Conservation (phyloP, 2,329 filamentous ascomycete species). For the Sporothrix curviconia region DNA sequence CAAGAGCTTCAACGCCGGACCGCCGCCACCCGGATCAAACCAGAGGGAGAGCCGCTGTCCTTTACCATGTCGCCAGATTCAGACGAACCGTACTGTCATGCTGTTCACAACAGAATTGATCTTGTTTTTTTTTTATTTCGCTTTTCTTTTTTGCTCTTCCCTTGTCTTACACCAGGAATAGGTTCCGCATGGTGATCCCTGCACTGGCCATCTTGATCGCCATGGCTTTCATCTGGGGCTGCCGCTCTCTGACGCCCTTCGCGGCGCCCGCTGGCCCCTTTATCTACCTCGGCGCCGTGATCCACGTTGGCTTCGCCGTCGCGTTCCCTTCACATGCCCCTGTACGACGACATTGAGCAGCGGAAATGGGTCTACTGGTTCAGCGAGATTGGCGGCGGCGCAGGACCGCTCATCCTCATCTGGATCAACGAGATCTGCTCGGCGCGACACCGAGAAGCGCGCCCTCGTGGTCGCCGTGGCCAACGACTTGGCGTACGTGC, state of each 20-base stretch:
- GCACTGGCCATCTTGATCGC: slow-evolving; percentile 31
- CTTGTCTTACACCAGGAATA: no score
- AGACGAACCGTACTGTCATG: slow-evolving; percentile 24
- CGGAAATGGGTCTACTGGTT: slow-evolving; percentile 34
- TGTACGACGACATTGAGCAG: slow-evolving; percentile 30
- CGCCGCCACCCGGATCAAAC: slow-evolving; percentile 30
- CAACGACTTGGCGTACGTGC: slow-evolving; percentile 24
- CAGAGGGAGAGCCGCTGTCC: no score
- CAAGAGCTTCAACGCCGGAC: slow-evolving; percentile 32
- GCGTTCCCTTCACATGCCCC: slow-evolving; percentile 30
- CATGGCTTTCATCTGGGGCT: slow-evolving; percentile 31
- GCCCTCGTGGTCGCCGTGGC: slow-evolving; percentile 22
- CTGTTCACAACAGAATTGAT: no score
- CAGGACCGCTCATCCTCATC: slow-evolving; percentile 32
- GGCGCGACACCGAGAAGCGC: slow-evolving; percentile 23
- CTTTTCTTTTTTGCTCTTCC: no score
- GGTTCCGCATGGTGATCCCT: slow-evolving; percentile 28
- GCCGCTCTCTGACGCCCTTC: slow-evolving; percentile 31
- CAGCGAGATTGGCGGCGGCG: slow-evolving; percentile 29
- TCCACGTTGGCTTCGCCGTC: slow-evolving; percentile 28
- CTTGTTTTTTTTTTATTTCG: no score
- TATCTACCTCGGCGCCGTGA: slow-evolving; percentile 31
- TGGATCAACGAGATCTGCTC: slow-evolving; percentile 26
- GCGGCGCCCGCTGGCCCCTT: slow-evolving; percentile 33
- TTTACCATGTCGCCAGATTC: slow-evolving; percentile 30